Evolutionary conservation across 1,284 basidiomycete species (phyloP), one percentile per base, ranked within the genome.

Genomic region (Boletus nobilissimus): DNA sequence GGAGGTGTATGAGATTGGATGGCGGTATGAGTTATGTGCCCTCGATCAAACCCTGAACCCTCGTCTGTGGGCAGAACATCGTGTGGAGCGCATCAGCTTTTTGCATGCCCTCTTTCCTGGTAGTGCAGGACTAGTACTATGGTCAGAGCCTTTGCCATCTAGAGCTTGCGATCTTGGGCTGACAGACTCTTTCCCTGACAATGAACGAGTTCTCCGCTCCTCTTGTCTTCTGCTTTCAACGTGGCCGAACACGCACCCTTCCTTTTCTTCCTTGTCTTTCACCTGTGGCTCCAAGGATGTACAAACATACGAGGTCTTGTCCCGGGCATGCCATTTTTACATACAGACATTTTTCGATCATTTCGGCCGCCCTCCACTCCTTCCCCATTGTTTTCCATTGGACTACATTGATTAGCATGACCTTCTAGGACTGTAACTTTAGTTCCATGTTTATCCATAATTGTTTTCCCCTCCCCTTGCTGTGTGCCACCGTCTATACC

Each of bases 261-360:
- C 32, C 18, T 62, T 62, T 62, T 62, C 60, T 34, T 34, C 34
- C 19, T 18, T 36, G 14, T 11, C 16, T 62, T 62, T 22, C 14
- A 34, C 54, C 14, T 2, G 16, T n/a, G 54, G 54, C 2, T 62
- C 60, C 34, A 62, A 62, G 34, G 8, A 34, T 22, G 19, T 24
- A 19, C 32, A 62, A 24, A 14, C 32, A 13, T 62, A 62, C 26
- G 22, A 62, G 6, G 32, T 62, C 3, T 19, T 22, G 32, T 34
- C 34, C 10, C 10, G 19, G 32, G 43, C 62, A 5, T 72, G 62
- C 34, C n/a, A 38, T 0, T 72, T 71, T 22, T 71, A 71, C 10
- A 13, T 71, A 29, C 40, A 63, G 34, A 71, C 70, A 8, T 71
- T 71, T 22, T 71, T 63, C 24, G 32, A 71, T 46, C 70, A 71